Conservation (phyloP, 2,329 filamentous ascomycete species). For the Cladosporium cucumerinum region DNA sequence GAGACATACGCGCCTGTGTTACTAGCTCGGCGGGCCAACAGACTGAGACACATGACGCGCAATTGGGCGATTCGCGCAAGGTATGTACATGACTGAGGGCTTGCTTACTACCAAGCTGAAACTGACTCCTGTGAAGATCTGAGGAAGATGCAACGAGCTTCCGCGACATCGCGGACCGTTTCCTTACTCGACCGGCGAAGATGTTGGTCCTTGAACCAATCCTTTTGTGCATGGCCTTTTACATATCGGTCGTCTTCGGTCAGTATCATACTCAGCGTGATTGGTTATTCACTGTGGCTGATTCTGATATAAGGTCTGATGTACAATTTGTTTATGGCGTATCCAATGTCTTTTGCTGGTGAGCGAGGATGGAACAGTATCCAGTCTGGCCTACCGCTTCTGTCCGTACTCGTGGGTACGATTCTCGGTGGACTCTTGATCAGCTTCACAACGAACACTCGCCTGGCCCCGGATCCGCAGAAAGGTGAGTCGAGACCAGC, state of each 20-base stretch:
- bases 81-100: slow-evolving; percentile 21
- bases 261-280: background rate
- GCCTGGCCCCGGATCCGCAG: background rate
- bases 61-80: slow-evolving; percentile 23
- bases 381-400: slow-evolving; percentile 21
- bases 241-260: slow-evolving; percentile 43
- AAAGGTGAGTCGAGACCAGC: background rate
- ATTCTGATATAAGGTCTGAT: slow-evolving; percentile 22
- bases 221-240: slow-evolving; percentile 45
- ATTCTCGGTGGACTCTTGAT: background rate
- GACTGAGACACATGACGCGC: slow-evolving; percentile 45
- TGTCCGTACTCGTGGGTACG: background rate
- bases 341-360: slow-evolving; percentile 48
- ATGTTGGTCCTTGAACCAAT: slow-evolving; percentile 44
- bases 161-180: slow-evolving; percentile 36
- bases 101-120: background rate
- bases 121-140: background rate
- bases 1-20: slow-evolving; percentile 49
- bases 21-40: slow-evolving; percentile 48
- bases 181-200: slow-evolving; percentile 19
- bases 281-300: too few species aligned
- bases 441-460: background rate
- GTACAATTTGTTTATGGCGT: slow-evolving; percentile 54
- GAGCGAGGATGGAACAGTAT: slow-evolving; percentile 52
- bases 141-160: background rate